Base-by-base conservation (phyloP, 2,329 filamentous ascomycete genomes). In the Cordyceps javanica region DNA sequence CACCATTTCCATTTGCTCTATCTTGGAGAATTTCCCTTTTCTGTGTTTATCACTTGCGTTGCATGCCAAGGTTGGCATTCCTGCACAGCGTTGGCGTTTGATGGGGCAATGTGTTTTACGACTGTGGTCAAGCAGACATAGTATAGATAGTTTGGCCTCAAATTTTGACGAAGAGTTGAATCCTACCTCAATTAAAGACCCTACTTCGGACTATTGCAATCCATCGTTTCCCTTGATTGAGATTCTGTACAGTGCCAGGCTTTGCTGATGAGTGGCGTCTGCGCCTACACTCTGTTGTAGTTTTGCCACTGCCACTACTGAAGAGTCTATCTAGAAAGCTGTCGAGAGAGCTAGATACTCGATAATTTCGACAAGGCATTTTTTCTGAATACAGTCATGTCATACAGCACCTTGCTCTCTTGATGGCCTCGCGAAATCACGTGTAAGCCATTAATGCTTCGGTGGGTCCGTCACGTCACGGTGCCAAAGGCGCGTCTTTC, bases 81-180 rank as follows among this genome's bases (percentile, higher is more conserved):
- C 63, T 65, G 63, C 67, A 70, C 63, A 70, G 69, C 68, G 70
- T 63, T 60, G 70, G 71, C 70, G 69, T 71, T 70, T 50, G 25
- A 13, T 25, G 36, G 46, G 55, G 25, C 45, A 46, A 54, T 42
- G 28, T 34, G 21, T 25, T 54, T 55, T 45, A 52, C 21, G 39
- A 38, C 48, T 44, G 32, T 50, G 28, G 54, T 21, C 45, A 34
- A 11, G 34, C 36, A 50, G 42, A 44, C 26, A 34, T 36, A 25
- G 19, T 26, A 44, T 57, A 50, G 45, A 57, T 45, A 28, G 14
- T 14, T 44, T 36, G 30, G 44, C 54, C 30, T 46, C 10, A 21
- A 10, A 45, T 52, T 14, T 19, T 36, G 11, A 38, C 16, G 19
- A 58, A 26, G 8, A 48, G n/a, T 34, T 34, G 7, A 16, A 25